Conservation (phyloP, 73 alveolate species). For the Blepharisma stoltei region DNA sequence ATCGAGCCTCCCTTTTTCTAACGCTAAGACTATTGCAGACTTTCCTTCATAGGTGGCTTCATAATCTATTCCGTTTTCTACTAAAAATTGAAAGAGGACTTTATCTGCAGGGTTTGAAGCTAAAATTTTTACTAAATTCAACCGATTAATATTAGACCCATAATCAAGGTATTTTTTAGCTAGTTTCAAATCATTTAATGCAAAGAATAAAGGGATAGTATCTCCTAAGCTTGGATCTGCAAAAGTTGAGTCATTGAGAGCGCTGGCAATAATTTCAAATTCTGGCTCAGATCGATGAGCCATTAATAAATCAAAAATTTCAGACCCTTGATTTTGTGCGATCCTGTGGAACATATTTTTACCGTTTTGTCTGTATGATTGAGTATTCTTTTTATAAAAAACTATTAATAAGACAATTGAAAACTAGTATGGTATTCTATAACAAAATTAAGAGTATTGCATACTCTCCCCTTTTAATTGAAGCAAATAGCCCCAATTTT, state of each 20-base stretch:
- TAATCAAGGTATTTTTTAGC: not conserved
- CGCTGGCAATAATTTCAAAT: not conserved
- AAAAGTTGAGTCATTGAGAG: constrained; percentile 11
- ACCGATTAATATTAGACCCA: not conserved
- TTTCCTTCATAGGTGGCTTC: not conserved
- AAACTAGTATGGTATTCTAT: no score
- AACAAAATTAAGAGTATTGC: no score
- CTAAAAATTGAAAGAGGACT: not conserved
- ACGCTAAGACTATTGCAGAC: not conserved
- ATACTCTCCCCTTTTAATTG: no score
- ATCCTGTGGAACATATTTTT: constrained; percentile 18
- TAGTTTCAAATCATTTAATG: not conserved
- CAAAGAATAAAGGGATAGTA: constrained; percentile 3
- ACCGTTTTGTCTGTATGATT: constrained; percentile 16
- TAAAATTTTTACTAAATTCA: constrained; percentile 6
- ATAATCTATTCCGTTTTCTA: not conserved
- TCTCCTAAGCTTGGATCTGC: not conserved
- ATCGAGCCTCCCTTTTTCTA: not conserved
- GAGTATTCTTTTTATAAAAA: no score
- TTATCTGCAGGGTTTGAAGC: not conserved
- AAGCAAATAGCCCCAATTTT: no score
- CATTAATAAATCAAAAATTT: not conserved
- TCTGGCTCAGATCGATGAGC: not conserved
- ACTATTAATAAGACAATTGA: no score
- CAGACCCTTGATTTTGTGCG: not conserved